Base-by-base conservation (phyloP, 148 eudicot genomes). In the Heliosperma pusillum region DNA sequence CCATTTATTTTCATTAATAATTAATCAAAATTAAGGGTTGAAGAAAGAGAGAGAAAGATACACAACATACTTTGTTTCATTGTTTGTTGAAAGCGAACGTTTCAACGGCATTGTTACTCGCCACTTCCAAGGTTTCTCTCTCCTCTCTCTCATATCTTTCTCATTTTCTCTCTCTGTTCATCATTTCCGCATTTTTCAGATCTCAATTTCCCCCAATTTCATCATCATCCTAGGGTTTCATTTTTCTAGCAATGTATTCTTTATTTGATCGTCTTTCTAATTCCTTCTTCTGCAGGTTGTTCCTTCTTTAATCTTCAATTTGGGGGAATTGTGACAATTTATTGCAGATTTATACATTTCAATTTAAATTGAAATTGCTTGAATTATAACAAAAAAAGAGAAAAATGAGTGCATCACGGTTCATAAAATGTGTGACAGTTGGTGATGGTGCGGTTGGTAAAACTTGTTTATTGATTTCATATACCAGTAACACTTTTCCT, bases 401-500 rank as follows among this genome's bases (percentile, higher is more conserved):
- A 22, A 22, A 17, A 22, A 92, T 90, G 95, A 90, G 95, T 80
- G 97, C 97, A 47, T 90, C 97, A 42, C 86, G 95, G 85, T 92
- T 92, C 84, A 88, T 92, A 76, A 92, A 92, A 79, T 92, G 97
- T 74, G 97, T 92, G 53, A 92, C 97, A n/a, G 97, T 92, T 2
- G 97, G 97, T 12, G 97, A 92, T 59, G 97, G 97, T 57, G 97
- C 97, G 47, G 97, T 92, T 7, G 97, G 97, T 36, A 92, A 92
- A 78, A 92, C 97, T 44, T 92, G 97, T 74, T 84, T 92, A 77
- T 82, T 92, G 81, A 92, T 92, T 74, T 92, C 97, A 22, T 92
- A 92, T 87, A 92, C 97, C 88, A 92, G 97, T 90, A 92, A 88
- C 74, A 92, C 97, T 56, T 92, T 92, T 68, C 97, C 97, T 67